A percentile compares a stretch with the other conserved stretches of the same genome.
Conservation (phyloP, 192 early-diverging fungal species). For the Linnemannia schmuckeri region DNA sequence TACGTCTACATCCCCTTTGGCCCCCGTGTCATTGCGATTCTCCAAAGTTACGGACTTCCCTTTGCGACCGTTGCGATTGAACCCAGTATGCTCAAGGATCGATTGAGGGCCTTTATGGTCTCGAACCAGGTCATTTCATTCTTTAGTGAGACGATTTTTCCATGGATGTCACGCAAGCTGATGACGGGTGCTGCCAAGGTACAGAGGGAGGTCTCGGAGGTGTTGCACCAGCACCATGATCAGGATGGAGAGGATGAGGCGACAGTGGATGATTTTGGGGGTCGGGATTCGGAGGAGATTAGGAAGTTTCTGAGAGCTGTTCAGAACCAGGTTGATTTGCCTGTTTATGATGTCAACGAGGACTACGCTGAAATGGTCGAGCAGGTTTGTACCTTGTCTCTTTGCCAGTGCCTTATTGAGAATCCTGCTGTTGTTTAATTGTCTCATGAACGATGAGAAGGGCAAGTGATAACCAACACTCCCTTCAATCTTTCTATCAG, state of each 20-base stretch:
- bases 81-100: constrained; percentile 65
- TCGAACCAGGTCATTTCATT: constrained; percentile 86
- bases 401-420: not conserved
- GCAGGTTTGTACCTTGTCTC: constrained; percentile 65
- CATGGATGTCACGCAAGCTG: constrained; percentile 68
- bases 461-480: not conserved
- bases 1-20: constrained; percentile 91
- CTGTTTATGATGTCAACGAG: constrained; percentile 85
- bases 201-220: constrained; percentile 55
- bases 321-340: constrained; percentile 70
- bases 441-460: too few relatives aligned
- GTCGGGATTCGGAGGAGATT: constrained; percentile 42
- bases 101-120: constrained; percentile 83
- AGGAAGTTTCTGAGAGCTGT: constrained; percentile 64
- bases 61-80: constrained; percentile 62
- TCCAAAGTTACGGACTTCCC: constrained; percentile 56
- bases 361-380: constrained; percentile 95
- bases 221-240: constrained; percentile 27
- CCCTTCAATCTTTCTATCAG: constrained; percentile 32
- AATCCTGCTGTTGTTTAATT: not conserved
- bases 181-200: constrained; percentile 37
- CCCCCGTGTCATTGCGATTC: constrained; percentile 68
- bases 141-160: constrained; percentile 80
- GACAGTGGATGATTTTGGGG: not conserved
- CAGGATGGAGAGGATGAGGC: constrained; percentile 1